Evolutionary conservation across 2,329 filamentous ascomycete genomes (phyloP).

Genomic region (Tolypocladium sp.): DNA sequence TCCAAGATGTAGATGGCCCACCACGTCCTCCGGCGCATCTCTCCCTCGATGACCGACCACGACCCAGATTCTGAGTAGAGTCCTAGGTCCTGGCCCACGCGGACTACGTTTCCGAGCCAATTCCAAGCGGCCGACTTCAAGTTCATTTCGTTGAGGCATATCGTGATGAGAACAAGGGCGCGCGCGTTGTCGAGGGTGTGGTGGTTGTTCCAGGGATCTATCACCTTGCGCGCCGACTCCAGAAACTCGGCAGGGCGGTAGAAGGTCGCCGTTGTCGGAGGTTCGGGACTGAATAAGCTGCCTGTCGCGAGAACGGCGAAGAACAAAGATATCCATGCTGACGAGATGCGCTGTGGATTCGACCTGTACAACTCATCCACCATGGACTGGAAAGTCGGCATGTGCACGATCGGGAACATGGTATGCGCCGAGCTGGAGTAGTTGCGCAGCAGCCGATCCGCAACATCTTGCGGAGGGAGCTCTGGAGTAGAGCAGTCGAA

Average conservation of each 20-base stretch:
- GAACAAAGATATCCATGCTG: conserved; percentile 70
- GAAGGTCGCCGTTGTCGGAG: conserved; percentile 41
- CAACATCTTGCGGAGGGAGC: conserved; percentile 60
- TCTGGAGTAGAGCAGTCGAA: conserved; percentile 49
- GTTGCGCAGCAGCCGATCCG: conserved; percentile 63
- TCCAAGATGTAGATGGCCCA: conserved; percentile 92
- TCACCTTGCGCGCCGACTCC: conserved; percentile 57
- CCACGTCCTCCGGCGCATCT: conserved; percentile 84
- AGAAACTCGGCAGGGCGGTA: conserved; percentile 54
- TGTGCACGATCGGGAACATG: conserved; percentile 79
- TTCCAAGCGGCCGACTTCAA: conserved; percentile 76
- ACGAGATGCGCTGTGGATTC: conserved; percentile 45
- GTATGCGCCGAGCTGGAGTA: conserved; percentile 73
- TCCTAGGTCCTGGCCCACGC: conserved; percentile 75
- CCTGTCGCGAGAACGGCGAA: conserved; percentile 80
- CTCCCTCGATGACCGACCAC: conserved; percentile 67
- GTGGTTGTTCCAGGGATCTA: conserved; percentile 76
- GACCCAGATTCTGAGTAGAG: conserved; percentile 67
- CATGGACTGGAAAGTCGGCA: conserved; percentile 69
- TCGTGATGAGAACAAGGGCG: conserved; percentile 60
- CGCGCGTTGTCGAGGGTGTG: conserved; percentile 69
- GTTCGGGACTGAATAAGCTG: conserved; percentile 57
- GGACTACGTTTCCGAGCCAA: conserved; percentile 73
- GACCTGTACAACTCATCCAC: conserved; percentile 71
- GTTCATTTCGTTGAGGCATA: conserved; percentile 81